phyloP scores from a whole-genome alignment of 768 basidiomycete genomes.

The Tylopilus rubrobrunneus region DNA sequence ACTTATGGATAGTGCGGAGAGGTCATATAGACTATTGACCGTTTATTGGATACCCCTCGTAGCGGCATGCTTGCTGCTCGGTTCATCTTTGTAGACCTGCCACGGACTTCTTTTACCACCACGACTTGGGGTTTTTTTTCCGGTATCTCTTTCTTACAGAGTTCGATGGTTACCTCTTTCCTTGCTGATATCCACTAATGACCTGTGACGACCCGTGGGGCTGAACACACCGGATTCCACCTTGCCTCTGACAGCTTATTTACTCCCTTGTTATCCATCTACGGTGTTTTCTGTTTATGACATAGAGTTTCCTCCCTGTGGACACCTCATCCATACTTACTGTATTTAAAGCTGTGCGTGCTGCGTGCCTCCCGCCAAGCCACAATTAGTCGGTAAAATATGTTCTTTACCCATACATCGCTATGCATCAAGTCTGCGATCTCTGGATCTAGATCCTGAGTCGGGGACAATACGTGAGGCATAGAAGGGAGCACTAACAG shows the following conservation, averaged over 20 bases:
- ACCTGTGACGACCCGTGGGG: background rate
- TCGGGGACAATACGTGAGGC: no score
- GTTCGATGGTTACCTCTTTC: background rate
- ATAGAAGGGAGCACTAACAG: no score
- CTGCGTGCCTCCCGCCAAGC: no score
- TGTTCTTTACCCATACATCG: background rate
- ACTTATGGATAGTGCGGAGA: slow-evolving; percentile 12
- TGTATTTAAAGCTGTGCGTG: background rate
- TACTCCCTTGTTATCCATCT: background rate
- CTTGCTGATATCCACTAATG: background rate
- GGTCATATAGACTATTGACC: slow-evolving; percentile 6
- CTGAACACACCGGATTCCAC: background rate
- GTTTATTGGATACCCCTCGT: slow-evolving; percentile 14
- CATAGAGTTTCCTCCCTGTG: background rate
- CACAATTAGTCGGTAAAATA: no score
- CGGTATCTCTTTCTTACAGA: background rate
- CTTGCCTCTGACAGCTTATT: background rate
- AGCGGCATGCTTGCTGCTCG: slow-evolving; percentile 8
- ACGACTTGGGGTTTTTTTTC: background rate
- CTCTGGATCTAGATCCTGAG: no score
- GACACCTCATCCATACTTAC: background rate
- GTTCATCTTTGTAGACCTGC: slow-evolving; percentile 12
- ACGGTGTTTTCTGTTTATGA: background rate
- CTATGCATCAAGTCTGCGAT: background rate
- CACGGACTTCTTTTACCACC: background rate